Evolutionary conservation across 129 eudicot genomes (phyloP), one percentile per base, ranked within the genome.

Genomic region (Apium graveolens): DNA sequence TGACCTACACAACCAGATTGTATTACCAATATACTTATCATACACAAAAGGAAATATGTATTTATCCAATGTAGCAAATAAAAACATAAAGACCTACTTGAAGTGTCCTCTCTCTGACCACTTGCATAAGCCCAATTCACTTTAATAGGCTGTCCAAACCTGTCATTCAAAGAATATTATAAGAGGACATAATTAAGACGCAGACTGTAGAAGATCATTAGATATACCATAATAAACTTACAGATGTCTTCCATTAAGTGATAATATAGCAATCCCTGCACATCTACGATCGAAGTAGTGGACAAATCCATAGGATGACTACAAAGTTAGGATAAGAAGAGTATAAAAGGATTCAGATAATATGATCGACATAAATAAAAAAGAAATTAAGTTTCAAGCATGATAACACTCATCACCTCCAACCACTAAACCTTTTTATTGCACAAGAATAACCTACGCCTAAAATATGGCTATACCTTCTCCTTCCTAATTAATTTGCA

Each of bases 91-190:
- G 37, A 82, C 91, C 63, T 65, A 95, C 97, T 81, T 84, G 98
- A 87, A 37, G 97, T 93, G 75, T 93, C 98, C 82, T 93, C 98
- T 86, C 97, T 86, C 83, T 91, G 98, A 37, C 96, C 92, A 83
- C 96, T 86, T 26, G 93, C 89, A 86, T 89, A 88, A 34, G 96
- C 96, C 98, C 97, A 91, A 77, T 91, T 91, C 32, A 91, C 97
- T 86, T 91, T 91, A 44, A 91, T 89, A 80, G 97, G 98, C 87
- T 93, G 98, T 60, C 98, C 98, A 87, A 95, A 95, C 88, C 98
- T 95, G 91, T 44, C 16, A 44, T 44, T 44, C 4, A 44, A 44
- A 44, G 48, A 44, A 44, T 44, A 44, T 44, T 11, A 44, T 44
- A 44, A 12, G 16, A 44, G 16, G 16, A 44, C 16, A 44, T 3